These are phyloP conservation scores for Eucalyptus sp. DNA, from an alignment of 345 rosid genomes.

Conservation along the genomic window DNA sequence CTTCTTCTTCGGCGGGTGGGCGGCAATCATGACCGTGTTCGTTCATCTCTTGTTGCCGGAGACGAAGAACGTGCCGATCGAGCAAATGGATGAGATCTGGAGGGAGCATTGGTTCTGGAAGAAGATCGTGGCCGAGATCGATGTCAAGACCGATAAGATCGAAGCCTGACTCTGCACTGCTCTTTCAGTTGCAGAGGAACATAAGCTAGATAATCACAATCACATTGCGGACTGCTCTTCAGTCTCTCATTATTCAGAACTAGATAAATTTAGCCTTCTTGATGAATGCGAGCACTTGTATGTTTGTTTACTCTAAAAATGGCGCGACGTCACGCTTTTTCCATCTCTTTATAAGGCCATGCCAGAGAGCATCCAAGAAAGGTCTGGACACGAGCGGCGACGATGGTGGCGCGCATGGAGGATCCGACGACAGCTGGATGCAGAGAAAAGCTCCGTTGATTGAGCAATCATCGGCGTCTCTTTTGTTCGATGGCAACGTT, in stretches of 20 bases:
- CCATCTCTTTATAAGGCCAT: neutral
- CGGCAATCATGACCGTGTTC: conserved; percentile 24
- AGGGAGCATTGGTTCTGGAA: conserved; percentile 33
- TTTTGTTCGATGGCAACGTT: neutral
- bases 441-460: neutral
- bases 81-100: conserved; percentile 33
- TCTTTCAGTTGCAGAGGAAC: neutral
- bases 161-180: neutral
- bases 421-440: neutral
- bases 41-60: conserved; percentile 22
- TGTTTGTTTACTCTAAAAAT: neutral
- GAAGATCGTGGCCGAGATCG: neutral
- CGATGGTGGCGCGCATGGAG: neutral
- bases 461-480: neutral
- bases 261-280: neutral
- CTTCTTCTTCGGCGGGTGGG: conserved; percentile 40
- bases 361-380: neutral
- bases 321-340: neutral
- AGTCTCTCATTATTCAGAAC: neutral
- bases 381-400: neutral
- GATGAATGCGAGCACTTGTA: neutral
- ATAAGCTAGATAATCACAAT: neutral
- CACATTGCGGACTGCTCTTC: neutral
- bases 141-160: neutral
- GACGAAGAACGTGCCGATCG: conserved; percentile 30